Conservation (phyloP, 1,284 basidiomycete genomes). For the Apiotrichum siamense region DNA sequence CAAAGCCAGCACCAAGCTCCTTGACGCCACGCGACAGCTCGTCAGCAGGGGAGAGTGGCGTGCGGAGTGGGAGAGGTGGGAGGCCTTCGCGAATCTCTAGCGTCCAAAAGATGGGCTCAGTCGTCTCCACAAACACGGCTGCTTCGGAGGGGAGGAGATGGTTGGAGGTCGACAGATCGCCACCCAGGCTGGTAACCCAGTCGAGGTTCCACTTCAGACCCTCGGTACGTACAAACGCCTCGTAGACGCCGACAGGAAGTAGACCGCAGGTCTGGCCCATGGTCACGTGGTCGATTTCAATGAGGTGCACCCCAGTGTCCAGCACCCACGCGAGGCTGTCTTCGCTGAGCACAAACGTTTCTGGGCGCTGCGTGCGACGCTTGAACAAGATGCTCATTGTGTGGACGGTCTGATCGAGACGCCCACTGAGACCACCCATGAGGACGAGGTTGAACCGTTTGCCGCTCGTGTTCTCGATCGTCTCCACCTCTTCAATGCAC, state of each 20-base stretch:
- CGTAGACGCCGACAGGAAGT: slow-evolving; percentile 76
- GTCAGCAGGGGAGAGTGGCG: slow-evolving; percentile 17
- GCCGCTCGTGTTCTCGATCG: slow-evolving; percentile 51
- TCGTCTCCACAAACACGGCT: slow-evolving; percentile 58
- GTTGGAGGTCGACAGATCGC: slow-evolving; percentile 84
- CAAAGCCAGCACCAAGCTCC: slow-evolving; percentile 10
- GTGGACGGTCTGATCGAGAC: slow-evolving; percentile 90
- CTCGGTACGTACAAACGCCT: slow-evolving; percentile 67
- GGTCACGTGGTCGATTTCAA: slow-evolving; percentile 63
- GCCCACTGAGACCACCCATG: slow-evolving; percentile 80
- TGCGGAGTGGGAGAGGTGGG: slow-evolving; percentile 21
- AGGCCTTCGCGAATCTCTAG: slow-evolving; percentile 51
- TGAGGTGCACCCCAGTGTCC: slow-evolving; percentile 70
- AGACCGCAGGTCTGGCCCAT: slow-evolving; percentile 89
- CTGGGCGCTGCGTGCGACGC: slow-evolving; percentile 58
- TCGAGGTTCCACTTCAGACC: slow-evolving; percentile 87
- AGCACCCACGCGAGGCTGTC: slow-evolving; percentile 87
- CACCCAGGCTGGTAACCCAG: slow-evolving; percentile 66
- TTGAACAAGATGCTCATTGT: slow-evolving; percentile 81
- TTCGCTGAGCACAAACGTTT: slow-evolving; percentile 72
- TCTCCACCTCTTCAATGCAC: slow-evolving; percentile 61
- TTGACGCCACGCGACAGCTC: slow-evolving; percentile 15
- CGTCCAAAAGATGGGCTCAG: slow-evolving; percentile 83
- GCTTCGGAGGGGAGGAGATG: slow-evolving; percentile 63
- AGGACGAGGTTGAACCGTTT: slow-evolving; percentile 64